phyloP scores from a whole-genome alignment of 129 eudicot species.

The Chrysanthemum seticuspe region DNA sequence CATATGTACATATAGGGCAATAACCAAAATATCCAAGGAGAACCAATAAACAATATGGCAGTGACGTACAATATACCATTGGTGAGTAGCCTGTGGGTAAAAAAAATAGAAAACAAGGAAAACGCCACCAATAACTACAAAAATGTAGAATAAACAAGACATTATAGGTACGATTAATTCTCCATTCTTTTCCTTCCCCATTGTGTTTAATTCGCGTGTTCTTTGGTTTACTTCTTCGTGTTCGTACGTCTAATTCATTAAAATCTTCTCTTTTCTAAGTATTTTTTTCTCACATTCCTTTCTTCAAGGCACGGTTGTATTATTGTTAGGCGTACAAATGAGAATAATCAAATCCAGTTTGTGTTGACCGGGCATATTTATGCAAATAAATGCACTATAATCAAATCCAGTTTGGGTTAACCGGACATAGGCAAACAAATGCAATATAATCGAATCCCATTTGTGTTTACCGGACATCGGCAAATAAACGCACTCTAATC shows the following conservation, averaged over 20 bases:
- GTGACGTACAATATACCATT: constrained; percentile 45
- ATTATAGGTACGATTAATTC: constrained; percentile 48
- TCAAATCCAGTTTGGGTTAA: too few species aligned
- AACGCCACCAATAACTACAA: constrained; percentile 44
- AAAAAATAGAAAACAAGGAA: constrained; percentile 50
- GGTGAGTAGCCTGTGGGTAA: constrained; percentile 37
- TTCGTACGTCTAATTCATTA: neutral
- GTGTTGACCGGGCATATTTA: too few species aligned
- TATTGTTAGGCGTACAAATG: too few species aligned
- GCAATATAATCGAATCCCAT: too few species aligned
- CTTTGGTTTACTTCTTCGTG: neutral
- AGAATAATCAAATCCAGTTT: too few species aligned
- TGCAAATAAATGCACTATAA: too few species aligned
- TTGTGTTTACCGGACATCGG: too few species aligned
- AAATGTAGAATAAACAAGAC: constrained; percentile 38
- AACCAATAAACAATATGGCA: constrained; percentile 49
- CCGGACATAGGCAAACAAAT: too few species aligned
- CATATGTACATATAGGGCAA: constrained; percentile 55
- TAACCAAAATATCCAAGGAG: constrained; percentile 76
- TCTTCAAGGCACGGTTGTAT: neutral
- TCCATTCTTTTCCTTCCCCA: constrained; percentile 50
- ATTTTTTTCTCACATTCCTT: neutral
- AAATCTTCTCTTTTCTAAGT: neutral
- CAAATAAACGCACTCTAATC: too few species aligned
- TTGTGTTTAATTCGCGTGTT: neutral